Evolutionary conservation across 345 rosid genomes (phyloP).

Genomic region (Brassica rapa): DNA sequence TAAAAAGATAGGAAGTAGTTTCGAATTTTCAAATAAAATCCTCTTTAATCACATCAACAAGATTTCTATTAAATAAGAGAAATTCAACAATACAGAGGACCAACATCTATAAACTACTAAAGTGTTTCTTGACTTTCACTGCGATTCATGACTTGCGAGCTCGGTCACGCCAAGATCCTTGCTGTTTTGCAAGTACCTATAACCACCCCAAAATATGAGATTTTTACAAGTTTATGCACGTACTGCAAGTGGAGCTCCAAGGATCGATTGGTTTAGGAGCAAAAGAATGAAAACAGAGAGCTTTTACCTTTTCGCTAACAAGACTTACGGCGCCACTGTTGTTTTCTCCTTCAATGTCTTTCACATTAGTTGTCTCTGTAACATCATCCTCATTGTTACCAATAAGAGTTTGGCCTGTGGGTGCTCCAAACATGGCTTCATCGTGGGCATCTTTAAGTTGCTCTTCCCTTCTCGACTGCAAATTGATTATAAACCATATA

Average conservation of each 20-base stretch:
- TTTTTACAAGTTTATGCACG: background rate
- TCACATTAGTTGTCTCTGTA: slow-evolving; percentile 39
- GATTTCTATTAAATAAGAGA: background rate
- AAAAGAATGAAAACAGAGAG: background rate
- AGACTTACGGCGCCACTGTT: slow-evolving; percentile 47
- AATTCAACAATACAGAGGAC: background rate
- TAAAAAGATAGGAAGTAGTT: background rate
- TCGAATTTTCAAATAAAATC: background rate
- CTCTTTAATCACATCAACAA: slow-evolving; percentile 4
- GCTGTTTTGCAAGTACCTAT: slow-evolving; percentile 89
- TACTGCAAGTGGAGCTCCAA: background rate
- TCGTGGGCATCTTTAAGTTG: slow-evolving; percentile 77
- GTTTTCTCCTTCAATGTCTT: slow-evolving; percentile 44
- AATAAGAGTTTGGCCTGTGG: slow-evolving; percentile 35
- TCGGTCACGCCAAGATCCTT: slow-evolving; percentile 97
- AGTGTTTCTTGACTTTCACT: background rate
- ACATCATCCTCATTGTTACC: slow-evolving; percentile 37
- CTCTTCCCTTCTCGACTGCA: slow-evolving; percentile 77
- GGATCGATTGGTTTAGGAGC: background rate
- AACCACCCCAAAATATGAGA: background rate
- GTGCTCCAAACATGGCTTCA: slow-evolving; percentile 90
- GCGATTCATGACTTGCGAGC: slow-evolving; percentile 60
- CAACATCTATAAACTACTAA: slow-evolving; percentile 1
- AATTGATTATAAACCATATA: slow-evolving; percentile 19
- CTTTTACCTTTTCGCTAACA: slow-evolving; percentile 74